Evolutionary conservation across 495 filamentous ascomycete genomes (phyloP), one percentile per base, ranked within the genome.

Genomic region (Friedmanniomyces simplex): DNA sequence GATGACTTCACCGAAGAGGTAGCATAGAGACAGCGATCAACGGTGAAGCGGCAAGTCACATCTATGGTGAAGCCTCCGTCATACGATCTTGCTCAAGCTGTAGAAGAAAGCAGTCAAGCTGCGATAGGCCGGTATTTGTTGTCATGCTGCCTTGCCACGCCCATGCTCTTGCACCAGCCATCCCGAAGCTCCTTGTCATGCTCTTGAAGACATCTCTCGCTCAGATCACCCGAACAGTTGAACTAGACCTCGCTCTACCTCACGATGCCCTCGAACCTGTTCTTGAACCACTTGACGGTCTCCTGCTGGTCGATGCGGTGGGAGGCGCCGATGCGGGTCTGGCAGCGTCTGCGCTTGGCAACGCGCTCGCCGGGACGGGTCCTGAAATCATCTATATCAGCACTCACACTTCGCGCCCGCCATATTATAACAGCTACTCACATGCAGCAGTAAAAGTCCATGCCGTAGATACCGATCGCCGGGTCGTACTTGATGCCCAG

Each of bases 361-460:
- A 99, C 89, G 73, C 93, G 90, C 82, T 94, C 89, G 79, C 94
- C 94, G 60, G 91, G 94, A 67, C 94, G 89, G 80, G 89, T 86
- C 83, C 83, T 87, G 57, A 37, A 37, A 50, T 24, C 24, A 13
- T 24, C 12, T 13, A 14, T 22, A 24, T 54, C 22, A 57, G 30
- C 41, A 37, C 52, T n/a, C 46, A 3, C 8, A 5, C 46, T 25
- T 49, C 20, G 8, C 8, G 30, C 42, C n/a, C 32, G n/a, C n/a
- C n/a, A n/a, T n/a, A n/a, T 51, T 37, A 30, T 26, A 1, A 43
- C 22, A 20, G 18, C 24, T 62, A 67, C 82, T 78, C 68, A 85
- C 94, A 99, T 99, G 88, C 91, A 96, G 87, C 85, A 89, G 86
- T 96, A 99, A 82, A 99, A 99, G 81, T 99, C 94, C 94, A 99